These are phyloP conservation scores for Ogataea philodendri DNA, from an alignment of 805 yeast genomes.

Conservation along the genomic window DNA sequence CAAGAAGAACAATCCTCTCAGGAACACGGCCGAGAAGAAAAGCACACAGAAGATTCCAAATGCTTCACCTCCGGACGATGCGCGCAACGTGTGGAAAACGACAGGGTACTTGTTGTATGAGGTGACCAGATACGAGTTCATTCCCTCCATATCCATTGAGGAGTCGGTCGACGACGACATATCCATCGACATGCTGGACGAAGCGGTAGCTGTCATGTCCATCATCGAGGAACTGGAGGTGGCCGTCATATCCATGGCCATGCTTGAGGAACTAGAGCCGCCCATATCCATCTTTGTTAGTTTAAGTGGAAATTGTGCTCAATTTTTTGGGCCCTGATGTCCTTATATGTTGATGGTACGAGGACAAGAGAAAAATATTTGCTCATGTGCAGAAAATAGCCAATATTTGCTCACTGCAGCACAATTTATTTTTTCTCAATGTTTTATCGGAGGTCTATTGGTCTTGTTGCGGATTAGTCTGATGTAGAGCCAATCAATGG, in stretches of 20 bases:
- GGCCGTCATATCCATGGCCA: background rate
- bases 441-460: slow-evolving; percentile 50
- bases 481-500: slow-evolving; percentile 83
- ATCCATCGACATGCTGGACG: slow-evolving; percentile 19
- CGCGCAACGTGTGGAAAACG: slow-evolving; percentile 52
- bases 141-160: slow-evolving; percentile 21
- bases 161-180: slow-evolving; percentile 8
- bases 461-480: slow-evolving; percentile 66
- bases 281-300: slow-evolving; percentile 6
- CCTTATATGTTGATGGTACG: slow-evolving; percentile 1
- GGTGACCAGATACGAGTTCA: slow-evolving; percentile 60
- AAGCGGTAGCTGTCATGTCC: slow-evolving; percentile 26
- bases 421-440: slow-evolving; percentile 33
- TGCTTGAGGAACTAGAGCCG: background rate
- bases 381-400: slow-evolving; percentile 7
- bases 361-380: slow-evolving; percentile 6
- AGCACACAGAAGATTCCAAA: slow-evolving; percentile 70
- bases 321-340: too few relatives aligned
- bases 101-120: slow-evolving; percentile 57
- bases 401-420: slow-evolving; percentile 14
- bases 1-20: slow-evolving; percentile 58
- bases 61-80: slow-evolving; percentile 56
- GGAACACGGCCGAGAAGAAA: slow-evolving; percentile 55
- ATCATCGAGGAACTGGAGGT: slow-evolving; percentile 10
- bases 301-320: too few relatives aligned